A percentile compares a stretch with the other conserved stretches of the same genome.
Evolutionary conservation across 2,329 filamentous ascomycete genomes (phyloP).

Genomic region (Volutella citrinella): DNA sequence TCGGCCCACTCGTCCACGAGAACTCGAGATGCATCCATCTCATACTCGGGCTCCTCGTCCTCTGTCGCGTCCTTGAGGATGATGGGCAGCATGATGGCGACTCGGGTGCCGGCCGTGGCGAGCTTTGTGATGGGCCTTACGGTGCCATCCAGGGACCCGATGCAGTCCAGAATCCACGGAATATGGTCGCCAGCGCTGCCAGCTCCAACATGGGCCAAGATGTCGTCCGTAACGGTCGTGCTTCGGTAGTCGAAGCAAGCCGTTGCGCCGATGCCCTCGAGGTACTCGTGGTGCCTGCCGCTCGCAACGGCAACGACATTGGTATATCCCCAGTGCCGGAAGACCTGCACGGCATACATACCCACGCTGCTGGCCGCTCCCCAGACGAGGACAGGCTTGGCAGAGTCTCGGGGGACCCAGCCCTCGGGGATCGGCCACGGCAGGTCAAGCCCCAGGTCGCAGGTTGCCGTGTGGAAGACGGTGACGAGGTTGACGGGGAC

Average conservation of each 20-base stretch:
- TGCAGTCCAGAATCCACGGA: slow-evolving; percentile 53
- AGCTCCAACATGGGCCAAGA: slow-evolving; percentile 23
- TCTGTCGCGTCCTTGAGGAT: slow-evolving; percentile 51
- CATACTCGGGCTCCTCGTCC: slow-evolving; percentile 47
- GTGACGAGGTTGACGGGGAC: slow-evolving; percentile 58
- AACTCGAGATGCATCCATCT: slow-evolving; percentile 46
- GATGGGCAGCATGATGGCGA: slow-evolving; percentile 59
- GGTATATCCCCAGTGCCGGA: slow-evolving; percentile 50
- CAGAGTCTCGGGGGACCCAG: slow-evolving; percentile 33
- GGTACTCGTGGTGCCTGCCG: slow-evolving; percentile 40
- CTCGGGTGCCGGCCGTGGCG: slow-evolving; percentile 44
- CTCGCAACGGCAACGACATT: slow-evolving; percentile 49
- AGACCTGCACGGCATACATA: slow-evolving; percentile 46
- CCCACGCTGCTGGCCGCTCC: slow-evolving; percentile 52
- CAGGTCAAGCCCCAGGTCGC: slow-evolving; percentile 49
- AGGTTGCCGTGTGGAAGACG: slow-evolving; percentile 50
- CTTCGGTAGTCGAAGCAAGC: slow-evolving; percentile 47
- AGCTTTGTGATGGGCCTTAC: slow-evolving; percentile 49
- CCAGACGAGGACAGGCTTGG: slow-evolving; percentile 47
- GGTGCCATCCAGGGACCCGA: slow-evolving; percentile 46
- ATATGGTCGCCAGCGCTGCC: slow-evolving; percentile 25
- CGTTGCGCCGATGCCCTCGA: slow-evolving; percentile 42
- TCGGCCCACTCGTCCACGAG: slow-evolving; percentile 45
- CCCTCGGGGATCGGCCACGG: slow-evolving; percentile 53
- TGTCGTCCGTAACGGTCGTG: slow-evolving; percentile 32